phyloP scores from a whole-genome alignment of 345 rosid genomes.

The Salix koriyanagi region DNA sequence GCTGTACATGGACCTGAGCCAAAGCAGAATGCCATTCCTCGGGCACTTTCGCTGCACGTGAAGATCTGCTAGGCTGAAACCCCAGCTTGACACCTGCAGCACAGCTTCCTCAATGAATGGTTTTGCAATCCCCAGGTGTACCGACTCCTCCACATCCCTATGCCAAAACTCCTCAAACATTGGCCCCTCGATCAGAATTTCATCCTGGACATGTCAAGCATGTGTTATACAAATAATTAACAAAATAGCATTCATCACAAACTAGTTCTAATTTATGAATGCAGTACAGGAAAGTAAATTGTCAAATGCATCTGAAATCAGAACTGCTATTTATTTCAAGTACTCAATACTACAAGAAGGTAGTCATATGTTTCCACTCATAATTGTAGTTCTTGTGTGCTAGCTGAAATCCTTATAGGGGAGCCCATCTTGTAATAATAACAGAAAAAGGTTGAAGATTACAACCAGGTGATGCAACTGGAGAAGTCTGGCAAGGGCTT shows the following conservation, averaged over 20 bases:
- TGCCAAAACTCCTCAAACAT: conserved; percentile 69
- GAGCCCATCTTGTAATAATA: too few species aligned
- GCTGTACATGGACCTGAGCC: conserved; percentile 35
- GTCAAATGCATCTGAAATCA: too few species aligned
- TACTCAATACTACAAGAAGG: too few species aligned
- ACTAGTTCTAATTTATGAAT: too few species aligned
- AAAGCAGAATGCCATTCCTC: conserved; percentile 41
- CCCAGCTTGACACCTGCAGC: conserved; percentile 64
- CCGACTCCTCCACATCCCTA: conserved; percentile 71
- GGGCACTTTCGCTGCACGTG: conserved; percentile 46
- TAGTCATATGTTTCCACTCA: too few species aligned
- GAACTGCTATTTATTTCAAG: too few species aligned
- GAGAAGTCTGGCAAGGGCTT: too few species aligned
- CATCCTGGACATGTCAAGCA: conserved; percentile 34
- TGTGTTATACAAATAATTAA: neutral
- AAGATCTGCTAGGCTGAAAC: conserved; percentile 60
- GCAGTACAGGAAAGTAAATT: too few species aligned
- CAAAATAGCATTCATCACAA: too few species aligned
- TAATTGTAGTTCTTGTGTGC: too few species aligned
- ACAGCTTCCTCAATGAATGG: conserved; percentile 66
- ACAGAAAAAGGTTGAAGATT: too few species aligned
- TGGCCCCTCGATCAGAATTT: conserved; percentile 64
- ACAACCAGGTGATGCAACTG: too few species aligned
- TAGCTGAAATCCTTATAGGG: neutral
- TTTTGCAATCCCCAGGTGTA: conserved; percentile 53